These are phyloP conservation scores for Chlorella sp. DNA, from an alignment of 139 green algal genomes.

Conservation along the genomic window DNA sequence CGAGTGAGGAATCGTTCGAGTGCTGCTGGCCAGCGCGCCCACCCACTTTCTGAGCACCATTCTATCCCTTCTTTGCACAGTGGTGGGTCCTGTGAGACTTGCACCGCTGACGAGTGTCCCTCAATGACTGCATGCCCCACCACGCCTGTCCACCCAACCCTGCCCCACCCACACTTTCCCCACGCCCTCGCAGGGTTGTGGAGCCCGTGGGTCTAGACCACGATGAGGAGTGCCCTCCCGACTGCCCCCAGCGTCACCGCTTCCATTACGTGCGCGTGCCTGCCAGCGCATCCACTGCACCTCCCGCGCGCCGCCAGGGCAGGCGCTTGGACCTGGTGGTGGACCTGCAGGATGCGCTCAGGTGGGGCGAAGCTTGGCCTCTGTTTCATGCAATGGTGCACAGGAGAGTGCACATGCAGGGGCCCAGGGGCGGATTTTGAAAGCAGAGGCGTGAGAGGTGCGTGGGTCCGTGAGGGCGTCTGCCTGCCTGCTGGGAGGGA, in stretches of 20 bases:
- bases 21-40: too few species aligned
- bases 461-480: not conserved
- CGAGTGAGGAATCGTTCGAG: too few species aligned
- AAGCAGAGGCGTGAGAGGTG: not conserved
- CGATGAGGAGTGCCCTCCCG: conserved; percentile 30
- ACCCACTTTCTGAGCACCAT: not conserved
- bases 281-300: conserved; percentile 3
- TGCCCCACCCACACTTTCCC: not conserved
- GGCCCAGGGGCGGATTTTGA: not conserved
- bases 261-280: conserved; percentile 22
- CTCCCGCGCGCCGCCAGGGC: not conserved
- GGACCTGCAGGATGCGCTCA: conserved; percentile 41
- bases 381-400: not conserved
- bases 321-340: conserved; percentile 51
- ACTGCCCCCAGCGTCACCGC: not conserved
- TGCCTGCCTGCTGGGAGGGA: not conserved
- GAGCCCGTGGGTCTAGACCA: conserved; percentile 14
- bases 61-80: too few species aligned
- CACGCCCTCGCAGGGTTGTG: conserved; percentile 13
- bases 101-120: not conserved
- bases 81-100: not conserved
- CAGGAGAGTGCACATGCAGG: not conserved
- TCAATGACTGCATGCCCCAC: not conserved
- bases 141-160: not conserved
- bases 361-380: not conserved